Base-by-base conservation (phyloP, 495 filamentous ascomycete genomes). In the Lepidopterella palustris region DNA sequence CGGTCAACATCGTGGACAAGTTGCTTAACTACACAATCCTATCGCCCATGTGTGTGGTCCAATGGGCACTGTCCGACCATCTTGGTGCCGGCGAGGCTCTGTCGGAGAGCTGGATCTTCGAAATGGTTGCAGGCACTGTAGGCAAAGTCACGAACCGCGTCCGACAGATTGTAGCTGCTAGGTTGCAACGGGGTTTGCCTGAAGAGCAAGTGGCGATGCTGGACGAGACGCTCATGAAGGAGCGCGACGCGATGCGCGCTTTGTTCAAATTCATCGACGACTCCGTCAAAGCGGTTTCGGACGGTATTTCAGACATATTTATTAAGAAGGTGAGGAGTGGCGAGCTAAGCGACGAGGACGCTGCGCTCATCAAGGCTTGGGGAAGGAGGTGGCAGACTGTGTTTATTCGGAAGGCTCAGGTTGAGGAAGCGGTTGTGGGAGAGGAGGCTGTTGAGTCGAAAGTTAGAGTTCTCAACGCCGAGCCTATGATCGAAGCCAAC, bases 21-120 rank as follows among this genome's bases (percentile, higher is more conserved):
- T 79, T 99, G 3, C 85, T 99, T 26, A 99, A 99, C 71, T 99
- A 97, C 77, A 90, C 87, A 32, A 95, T 99, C 60, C 79, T 99
- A 6, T 87, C 83, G 9, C 93, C 93, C 0, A 72, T 81, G 31
- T 83, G 83, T 27, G 91, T 99, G 42, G 79, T 96, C 58, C 82
- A 92, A 68, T 99, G 95, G 95, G 90, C 87, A 1, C 73, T 97
- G 3, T 74, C 80, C 27, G 80, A 86, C 58, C 75, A 81, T 49
- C 71, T 84, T 20, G 80, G 79, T 21, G 79, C 84, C 28, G 90
- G 88, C 25, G 79, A 82, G 24, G 81, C 83, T 1, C 84, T 99
- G 18, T 78, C 85, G 20, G 79, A 85, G 62, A 76, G 84, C 0
- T 84, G 92, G 73, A 77, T 90, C 5, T 97, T 87, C 76, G 93